A percentile compares a stretch with the other conserved stretches of the same genome.
phyloP scores from a whole-genome alignment of 306 rosid genomes.

The Lathyrus oleraceus region DNA sequence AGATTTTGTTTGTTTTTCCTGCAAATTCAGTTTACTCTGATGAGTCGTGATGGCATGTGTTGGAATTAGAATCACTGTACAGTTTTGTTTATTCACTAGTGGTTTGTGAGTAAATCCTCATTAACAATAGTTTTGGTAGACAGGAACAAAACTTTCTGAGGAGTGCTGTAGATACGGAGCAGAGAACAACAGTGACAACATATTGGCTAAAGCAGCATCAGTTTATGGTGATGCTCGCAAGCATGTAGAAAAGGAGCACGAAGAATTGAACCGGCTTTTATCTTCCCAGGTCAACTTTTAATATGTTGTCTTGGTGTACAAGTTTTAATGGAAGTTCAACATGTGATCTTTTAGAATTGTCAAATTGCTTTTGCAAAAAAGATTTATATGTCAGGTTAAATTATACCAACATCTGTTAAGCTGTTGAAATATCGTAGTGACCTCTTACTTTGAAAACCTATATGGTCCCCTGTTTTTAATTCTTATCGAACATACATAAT shows the following conservation, averaged over 20 bases:
- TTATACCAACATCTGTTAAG: conserved; percentile 7
- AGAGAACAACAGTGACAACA: conserved; percentile 68
- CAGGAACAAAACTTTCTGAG: conserved; percentile 96
- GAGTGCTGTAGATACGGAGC: conserved; percentile 97
- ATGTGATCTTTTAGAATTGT: background rate
- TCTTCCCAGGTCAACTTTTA: conserved; percentile 72
- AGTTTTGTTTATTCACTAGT: conserved; percentile 20
- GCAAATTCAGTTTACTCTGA: conserved; percentile 29
- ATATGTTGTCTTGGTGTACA: conserved; percentile 21
- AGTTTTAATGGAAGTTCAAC: conserved; percentile 31
- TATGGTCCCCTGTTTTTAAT: background rate
- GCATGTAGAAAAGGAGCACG: conserved; percentile 97
- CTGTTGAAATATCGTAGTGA: conserved; percentile 16
- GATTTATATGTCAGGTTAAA: conserved; percentile 8
- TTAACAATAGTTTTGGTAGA: conserved; percentile 52
- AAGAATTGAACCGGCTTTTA: conserved; percentile 72
- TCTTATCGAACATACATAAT: background rate
- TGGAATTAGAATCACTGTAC: conserved; percentile 17
- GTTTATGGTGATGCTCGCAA: conserved; percentile 92
- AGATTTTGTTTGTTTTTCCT: conserved; percentile 20
- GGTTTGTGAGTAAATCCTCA: conserved; percentile 24
- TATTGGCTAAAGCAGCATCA: conserved; percentile 92
- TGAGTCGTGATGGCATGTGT: background rate
- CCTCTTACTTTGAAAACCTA: conserved; percentile 19
- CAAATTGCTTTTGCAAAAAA: too few species aligned